A percentile compares a stretch with the other conserved stretches of the same genome.
phyloP scores from a whole-genome alignment of 371 early-diverging fungal species.

The Rhizopus microsporus region DNA sequence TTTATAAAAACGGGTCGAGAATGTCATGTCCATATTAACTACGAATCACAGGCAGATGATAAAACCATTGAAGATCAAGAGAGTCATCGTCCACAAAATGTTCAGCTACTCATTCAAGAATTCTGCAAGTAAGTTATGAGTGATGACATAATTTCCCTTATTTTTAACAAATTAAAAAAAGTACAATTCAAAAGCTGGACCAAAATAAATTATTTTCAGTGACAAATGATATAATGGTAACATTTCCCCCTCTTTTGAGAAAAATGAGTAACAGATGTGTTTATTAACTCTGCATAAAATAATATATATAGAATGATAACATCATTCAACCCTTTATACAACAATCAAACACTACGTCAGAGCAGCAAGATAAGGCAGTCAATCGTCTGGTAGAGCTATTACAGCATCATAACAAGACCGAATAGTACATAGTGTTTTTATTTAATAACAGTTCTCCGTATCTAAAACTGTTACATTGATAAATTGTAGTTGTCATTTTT shows the following conservation, averaged over 20 bases:
- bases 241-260: neutral
- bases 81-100: conserved; percentile 4
- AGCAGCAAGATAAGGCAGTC: conserved; percentile 6
- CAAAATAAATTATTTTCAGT: conserved; percentile 9
- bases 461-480: too few relatives aligned
- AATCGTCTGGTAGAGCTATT: conserved; percentile 13
- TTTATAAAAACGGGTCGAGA: neutral
- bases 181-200: conserved; percentile 21
- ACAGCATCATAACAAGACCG: conserved; percentile 8
- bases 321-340: conserved; percentile 16
- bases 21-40: neutral
- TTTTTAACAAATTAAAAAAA: neutral
- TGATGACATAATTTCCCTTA: neutral
- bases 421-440: neutral
- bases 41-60: neutral
- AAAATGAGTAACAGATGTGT: neutral
- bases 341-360: neutral
- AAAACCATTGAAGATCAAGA: conserved; percentile 6
- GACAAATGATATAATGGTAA: conserved; percentile 21
- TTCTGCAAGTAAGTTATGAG: conserved; percentile 21
- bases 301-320: conserved; percentile 18
- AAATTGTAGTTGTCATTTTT: too few relatives aligned
- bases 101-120: conserved; percentile 19
- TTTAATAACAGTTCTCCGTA: neutral
- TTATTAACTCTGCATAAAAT: neutral